phyloP scores from a whole-genome alignment of 371 early-diverging fungal species.

The Mortierella sp. region DNA sequence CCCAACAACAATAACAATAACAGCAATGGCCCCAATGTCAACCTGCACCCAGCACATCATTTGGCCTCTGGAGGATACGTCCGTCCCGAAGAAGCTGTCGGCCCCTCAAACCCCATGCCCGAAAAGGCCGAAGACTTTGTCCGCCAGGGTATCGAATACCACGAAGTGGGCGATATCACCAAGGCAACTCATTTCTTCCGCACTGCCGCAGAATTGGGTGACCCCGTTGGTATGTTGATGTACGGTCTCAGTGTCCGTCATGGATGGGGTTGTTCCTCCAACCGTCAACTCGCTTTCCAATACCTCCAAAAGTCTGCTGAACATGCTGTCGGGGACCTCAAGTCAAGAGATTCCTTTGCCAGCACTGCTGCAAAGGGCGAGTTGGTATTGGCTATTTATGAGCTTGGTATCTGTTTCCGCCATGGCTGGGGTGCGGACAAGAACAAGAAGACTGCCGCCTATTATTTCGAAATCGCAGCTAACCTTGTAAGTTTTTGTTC shows the following conservation, averaged over 20 bases:
- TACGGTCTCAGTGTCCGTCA: conserved; percentile 92
- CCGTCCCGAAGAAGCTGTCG: conserved; percentile 56
- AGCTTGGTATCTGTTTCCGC: conserved; percentile 87
- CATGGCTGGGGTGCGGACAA: conserved; percentile 96
- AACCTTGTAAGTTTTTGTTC: conserved; percentile 63
- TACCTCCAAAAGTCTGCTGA: conserved; percentile 89
- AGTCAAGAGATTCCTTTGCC: conserved; percentile 56
- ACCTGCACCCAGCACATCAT: conserved; percentile 49
- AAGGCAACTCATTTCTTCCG: conserved; percentile 88
- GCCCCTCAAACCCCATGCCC: conserved; percentile 56
- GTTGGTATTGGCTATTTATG: conserved; percentile 87
- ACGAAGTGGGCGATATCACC: conserved; percentile 83
- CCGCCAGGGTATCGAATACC: conserved; percentile 71
- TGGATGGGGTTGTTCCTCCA: conserved; percentile 89
- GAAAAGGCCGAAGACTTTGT: conserved; percentile 67
- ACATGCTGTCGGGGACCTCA: conserved; percentile 76
- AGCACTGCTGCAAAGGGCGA: conserved; percentile 64
- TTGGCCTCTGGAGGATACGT: conserved; percentile 53
- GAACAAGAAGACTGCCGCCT: conserved; percentile 83
- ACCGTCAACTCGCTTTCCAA: conserved; percentile 73
- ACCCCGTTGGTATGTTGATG: conserved; percentile 87
- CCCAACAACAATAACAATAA: background rate
- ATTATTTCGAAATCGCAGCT: conserved; percentile 91
- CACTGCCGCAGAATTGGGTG: conserved; percentile 80
- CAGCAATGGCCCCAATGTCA: conserved; percentile 20